Evolutionary conservation across 2,329 filamentous ascomycete species (phyloP), one percentile per base, ranked within the genome.

Genomic region (Alternaria atra): DNA sequence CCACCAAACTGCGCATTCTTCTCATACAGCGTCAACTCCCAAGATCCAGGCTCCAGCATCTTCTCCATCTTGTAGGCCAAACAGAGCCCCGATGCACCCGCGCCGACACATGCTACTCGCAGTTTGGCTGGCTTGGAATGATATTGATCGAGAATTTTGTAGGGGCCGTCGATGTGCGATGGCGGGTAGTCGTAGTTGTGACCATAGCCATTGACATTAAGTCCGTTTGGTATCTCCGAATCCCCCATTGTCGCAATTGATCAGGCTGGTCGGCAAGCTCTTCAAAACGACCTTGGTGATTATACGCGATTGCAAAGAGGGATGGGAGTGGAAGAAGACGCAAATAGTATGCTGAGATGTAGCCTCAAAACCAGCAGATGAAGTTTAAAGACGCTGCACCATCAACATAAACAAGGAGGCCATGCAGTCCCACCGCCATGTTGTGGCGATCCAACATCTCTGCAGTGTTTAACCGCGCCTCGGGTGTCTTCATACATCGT

Each of bases 1-100:
- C 73, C 73, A 12, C 72, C 73, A 50, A 75, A 73, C 30, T 68
- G 66, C 4, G 69, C 60, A 30, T 75, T 75, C 65, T 75, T 75
- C 60, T 76, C 73, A 46, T 61, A 75, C 6, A 75, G 63, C 6
- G 68, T 74, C 58, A 76, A 55, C 53, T 76, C 72, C 68, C 68
- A 76, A 2, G 72, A 70, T 5, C 70, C 72, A 12, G 71, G 69
- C 34, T 61, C 60, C 20, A 76, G 58, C 71, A 74, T 73, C 63
- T 63, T 70, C 58, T 74, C 71, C 73, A 76, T 76, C 60, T 76
- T 76, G 66, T 75, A 76, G 15, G 73, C 73, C 29, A 75, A 39
- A 47, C 72, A 75, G 9, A 76, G 66, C 32, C 73, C 73, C 5
- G 73, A 74, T 13, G 73, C 73, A 6, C 73, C 73, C 23, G 73